phyloP scores from a whole-genome alignment of 352 stramenopile genomes.

The Phytophthora idaei region DNA sequence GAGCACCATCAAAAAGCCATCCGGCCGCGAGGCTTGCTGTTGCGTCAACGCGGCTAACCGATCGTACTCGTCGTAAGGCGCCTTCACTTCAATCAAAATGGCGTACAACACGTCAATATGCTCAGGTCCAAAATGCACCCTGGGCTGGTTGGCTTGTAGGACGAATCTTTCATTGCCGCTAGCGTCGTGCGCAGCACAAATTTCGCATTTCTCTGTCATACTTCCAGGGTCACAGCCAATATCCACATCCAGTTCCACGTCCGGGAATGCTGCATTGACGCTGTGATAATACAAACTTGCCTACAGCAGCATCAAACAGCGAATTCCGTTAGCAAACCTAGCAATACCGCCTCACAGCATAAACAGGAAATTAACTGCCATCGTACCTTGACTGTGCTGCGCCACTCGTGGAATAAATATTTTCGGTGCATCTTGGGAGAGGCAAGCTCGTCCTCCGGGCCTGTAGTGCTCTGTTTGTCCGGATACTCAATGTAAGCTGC shows the following conservation, averaged over 20 bases:
- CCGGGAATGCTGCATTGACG: constrained; percentile 74
- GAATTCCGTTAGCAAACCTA: constrained; percentile 7
- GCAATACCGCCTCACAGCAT: neutral
- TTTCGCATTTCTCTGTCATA: constrained; percentile 39
- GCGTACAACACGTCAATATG: constrained; percentile 88
- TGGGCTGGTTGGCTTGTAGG: constrained; percentile 44
- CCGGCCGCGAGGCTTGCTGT: constrained; percentile 73
- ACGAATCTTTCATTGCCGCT: constrained; percentile 19
- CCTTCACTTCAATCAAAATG: constrained; percentile 87
- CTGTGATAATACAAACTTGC: constrained; percentile 81
- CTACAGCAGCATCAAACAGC: constrained; percentile 28
- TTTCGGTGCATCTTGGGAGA: constrained; percentile 35
- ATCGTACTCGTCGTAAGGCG: constrained; percentile 87
- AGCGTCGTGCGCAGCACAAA: constrained; percentile 38
- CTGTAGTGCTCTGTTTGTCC: constrained; percentile 18
- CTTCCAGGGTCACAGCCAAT: constrained; percentile 46
- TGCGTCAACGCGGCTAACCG: constrained; percentile 70
- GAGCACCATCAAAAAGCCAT: constrained; percentile 86
- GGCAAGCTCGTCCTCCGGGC: neutral
- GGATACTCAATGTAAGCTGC: constrained; percentile 78
- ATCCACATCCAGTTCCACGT: constrained; percentile 80
- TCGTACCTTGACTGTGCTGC: constrained; percentile 74
- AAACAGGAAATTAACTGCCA: neutral
- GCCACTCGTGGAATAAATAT: constrained; percentile 90
- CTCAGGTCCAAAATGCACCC: constrained; percentile 73